These are phyloP conservation scores for Penicillium argentinense DNA, from an alignment of 495 filamentous ascomycete genomes.

Conservation along the genomic window DNA sequence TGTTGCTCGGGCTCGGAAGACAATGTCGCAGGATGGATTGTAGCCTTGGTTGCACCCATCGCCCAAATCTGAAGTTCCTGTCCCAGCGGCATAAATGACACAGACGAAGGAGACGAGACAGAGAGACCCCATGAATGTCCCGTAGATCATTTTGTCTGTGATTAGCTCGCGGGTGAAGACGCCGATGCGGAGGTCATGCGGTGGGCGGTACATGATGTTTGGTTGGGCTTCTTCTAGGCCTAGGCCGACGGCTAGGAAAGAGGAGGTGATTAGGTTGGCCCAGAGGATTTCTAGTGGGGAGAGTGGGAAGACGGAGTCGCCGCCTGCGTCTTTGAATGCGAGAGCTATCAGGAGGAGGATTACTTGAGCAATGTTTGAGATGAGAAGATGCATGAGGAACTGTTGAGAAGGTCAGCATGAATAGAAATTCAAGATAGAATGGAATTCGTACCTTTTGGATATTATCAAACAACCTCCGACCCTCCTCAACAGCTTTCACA, in stretches of 20 bases:
- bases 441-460: constrained; percentile 77
- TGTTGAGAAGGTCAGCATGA: neutral
- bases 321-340: constrained; percentile 63
- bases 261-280: constrained; percentile 78
- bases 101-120: constrained; percentile 68
- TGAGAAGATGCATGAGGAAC: constrained; percentile 72
- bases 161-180: constrained; percentile 73
- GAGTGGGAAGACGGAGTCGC: constrained; percentile 71
- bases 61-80: constrained; percentile 60
- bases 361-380: constrained; percentile 74
- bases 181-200: constrained; percentile 63
- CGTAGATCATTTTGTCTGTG: constrained; percentile 73
- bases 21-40: constrained; percentile 53
- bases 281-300: constrained; percentile 74
- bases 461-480: constrained; percentile 73
- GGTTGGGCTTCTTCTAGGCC: constrained; percentile 66
- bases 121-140: constrained; percentile 64
- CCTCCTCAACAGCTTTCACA: constrained; percentile 70
- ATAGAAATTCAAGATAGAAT: too few species aligned
- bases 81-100: constrained; percentile 63
- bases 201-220: constrained; percentile 70
- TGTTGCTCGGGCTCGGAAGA: constrained; percentile 75
- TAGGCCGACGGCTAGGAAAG: constrained; percentile 72
- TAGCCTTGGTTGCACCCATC: constrained; percentile 63
- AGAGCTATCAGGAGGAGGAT: constrained; percentile 69